Evolutionary conservation across 78 protist genomes (phyloP).

Genomic region (Dictyostelium firmibasis): DNA sequence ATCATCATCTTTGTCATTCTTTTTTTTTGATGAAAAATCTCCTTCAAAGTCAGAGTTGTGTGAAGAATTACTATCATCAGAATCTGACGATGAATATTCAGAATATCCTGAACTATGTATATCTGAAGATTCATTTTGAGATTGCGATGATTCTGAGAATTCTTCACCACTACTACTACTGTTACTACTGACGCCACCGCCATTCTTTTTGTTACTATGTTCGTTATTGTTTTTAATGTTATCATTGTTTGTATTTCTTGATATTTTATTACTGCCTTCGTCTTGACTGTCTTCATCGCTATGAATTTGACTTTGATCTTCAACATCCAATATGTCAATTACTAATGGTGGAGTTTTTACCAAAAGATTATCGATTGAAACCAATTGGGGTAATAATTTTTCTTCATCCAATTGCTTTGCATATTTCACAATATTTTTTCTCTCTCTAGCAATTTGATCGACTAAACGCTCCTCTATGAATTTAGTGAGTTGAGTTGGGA

Average conservation of each 20-base stretch:
- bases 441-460: slow-evolving; percentile 52
- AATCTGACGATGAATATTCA: slow-evolving; percentile 26
- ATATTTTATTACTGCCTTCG: not conserved
- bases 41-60: not conserved
- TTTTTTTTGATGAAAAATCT: not conserved
- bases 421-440: slow-evolving; percentile 19
- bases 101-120: slow-evolving; percentile 9
- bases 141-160: slow-evolving; percentile 31
- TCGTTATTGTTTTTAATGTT: not conserved
- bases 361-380: not conserved
- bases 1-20: not conserved
- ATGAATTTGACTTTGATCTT: not conserved
- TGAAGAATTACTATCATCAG: slow-evolving; percentile 7
- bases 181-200: not conserved
- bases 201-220: not conserved
- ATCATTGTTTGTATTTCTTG: not conserved
- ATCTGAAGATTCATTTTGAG: slow-evolving; percentile 38
- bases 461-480: slow-evolving; percentile 62
- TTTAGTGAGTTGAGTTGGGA: slow-evolving; percentile 49
- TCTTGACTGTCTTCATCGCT: not conserved
- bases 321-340: not conserved
- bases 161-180: slow-evolving; percentile 29
- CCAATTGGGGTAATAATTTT: not conserved
- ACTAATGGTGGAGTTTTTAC: slow-evolving; percentile 10
- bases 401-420: not conserved